Evolutionary conservation across 23 red algal species (phyloP), one percentile per base, ranked within the genome.

Genomic region (Cyanidium caldarium): DNA sequence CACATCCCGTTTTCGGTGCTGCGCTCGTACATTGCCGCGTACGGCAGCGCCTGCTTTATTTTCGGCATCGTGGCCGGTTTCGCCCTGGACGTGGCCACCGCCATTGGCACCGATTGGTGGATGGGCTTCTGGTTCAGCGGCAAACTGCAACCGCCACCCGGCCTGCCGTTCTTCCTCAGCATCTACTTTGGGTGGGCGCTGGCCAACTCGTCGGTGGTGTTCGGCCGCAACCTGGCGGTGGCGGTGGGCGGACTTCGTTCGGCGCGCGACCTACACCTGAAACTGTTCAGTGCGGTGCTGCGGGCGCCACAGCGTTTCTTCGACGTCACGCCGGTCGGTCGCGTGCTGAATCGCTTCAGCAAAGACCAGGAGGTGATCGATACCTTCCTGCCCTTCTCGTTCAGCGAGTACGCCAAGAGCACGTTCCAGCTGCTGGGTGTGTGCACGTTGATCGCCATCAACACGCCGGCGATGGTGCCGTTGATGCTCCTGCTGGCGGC

Each of bases 291-390:
- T n/a, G n/a, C n/a, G n/a, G n/a, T n/a, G n/a, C n/a, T n/a, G n/a
- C n/a, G n/a, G n/a, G n/a, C 25, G n/a, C 88, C 88, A 40, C 79
- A 70, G 65, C 61, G 73, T 35, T 94, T 77, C 39, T 94, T 94
- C 72, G 80, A 94, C 36, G 40, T 75, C 10, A 94, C 81, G 20
- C 88, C 88, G 15, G 58, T 79, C 26, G 88, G 88, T 17, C 73
- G 88, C 43, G 57, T 94, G 21, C 65, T 94, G 20, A 94, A 94
- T 46, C 75, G 88, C 33, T 94, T 94, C 65, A 78, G 65, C 72
- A 73, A 80, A 40, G 80, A 86, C 67, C 31, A 84, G 25, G 88
- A 94, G 46, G 79, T 80, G 42, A 70, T 94, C 0, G 75, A 69
- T 68, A 45, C 72, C 1, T 41, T 42, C 38, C 10, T 76, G 28